Evolutionary conservation across 768 basidiomycete genomes (phyloP), one percentile per base, ranked within the genome.

Genomic region (Tephrocybe sp.): DNA sequence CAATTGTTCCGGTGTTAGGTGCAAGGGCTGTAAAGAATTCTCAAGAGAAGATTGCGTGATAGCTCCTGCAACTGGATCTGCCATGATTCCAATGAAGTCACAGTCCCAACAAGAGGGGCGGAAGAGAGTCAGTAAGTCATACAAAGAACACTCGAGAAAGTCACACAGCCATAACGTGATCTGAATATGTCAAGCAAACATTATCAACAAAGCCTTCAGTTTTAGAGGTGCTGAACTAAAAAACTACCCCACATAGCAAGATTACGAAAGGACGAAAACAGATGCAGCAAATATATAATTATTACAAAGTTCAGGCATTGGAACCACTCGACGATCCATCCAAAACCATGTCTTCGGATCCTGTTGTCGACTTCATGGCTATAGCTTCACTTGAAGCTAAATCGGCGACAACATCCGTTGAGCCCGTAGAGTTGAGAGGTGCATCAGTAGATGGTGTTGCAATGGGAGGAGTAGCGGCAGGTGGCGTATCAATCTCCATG

Each of bases 1-100:
- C 40, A 81, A 70, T 63, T 88, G 82, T 56, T 93, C 90, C 12
- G 86, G 81, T 7, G 84, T 83, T 26, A 84, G 56, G 48, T 54
- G 70, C n/a, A 69, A 55, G 11, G 58, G 48, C 14, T 60, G 11
- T 5, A 11, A 30, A 30, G 28, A 5, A 30, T 30, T 30, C 6
- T 48, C 38, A 12, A 62, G 61, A 14, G 67, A 70, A 44, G 76
- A 77, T 0, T 77, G 76, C 1, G 79, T 81, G 3, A 60, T 55
- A n/a, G 70, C 68, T 43, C 70, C 59, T 46, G 50, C 46, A 21
- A 51, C 41, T 24, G 44, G 50, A 20, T 65, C 58, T 21, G 58
- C 33, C 69, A 72, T 72, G 30, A 21, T 40, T 25, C 44, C 53
- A 17, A 28, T 20, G 10, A 26, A n/a, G n/a, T n/a, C 11, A 48